Percentiles rank a stretch among this genome's conserved stretches.
phyloP scores from a whole-genome alignment of 257 asterid genomes.

The Catharanthus roseus region DNA sequence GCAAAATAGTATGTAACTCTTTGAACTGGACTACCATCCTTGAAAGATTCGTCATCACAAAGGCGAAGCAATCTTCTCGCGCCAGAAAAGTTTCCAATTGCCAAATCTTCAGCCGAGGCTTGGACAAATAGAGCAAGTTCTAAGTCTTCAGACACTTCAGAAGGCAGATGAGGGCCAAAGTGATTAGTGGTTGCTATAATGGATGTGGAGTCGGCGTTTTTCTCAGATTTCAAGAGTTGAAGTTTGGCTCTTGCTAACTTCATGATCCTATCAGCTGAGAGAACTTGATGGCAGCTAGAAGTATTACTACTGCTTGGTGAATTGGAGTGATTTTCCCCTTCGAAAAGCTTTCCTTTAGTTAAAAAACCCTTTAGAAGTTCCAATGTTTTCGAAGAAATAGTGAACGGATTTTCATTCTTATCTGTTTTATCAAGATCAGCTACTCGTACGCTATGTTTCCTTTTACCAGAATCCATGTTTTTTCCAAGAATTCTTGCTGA shows the following conservation, averaged over 20 bases:
- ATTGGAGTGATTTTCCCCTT: not conserved
- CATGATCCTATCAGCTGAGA: not conserved
- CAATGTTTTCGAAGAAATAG: not conserved
- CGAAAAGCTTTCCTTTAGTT: not conserved
- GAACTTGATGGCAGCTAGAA: not conserved
- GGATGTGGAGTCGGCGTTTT: not conserved
- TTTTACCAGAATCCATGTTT: too few relatives aligned
- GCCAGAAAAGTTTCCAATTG: conserved; percentile 22
- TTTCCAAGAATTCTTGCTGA: too few relatives aligned
- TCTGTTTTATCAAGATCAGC: too few relatives aligned
- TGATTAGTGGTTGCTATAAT: not conserved
- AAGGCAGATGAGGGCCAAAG: conserved; percentile 17
- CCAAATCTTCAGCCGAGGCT: conserved; percentile 42
- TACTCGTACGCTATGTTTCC: not conserved
- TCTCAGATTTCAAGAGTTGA: not conserved
- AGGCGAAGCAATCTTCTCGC: conserved; percentile 25
- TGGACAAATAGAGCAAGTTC: conserved; percentile 38
- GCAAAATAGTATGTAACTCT: conserved; percentile 30
- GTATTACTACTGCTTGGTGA: not conserved
- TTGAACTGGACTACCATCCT: conserved; percentile 28
- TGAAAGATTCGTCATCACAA: conserved; percentile 21
- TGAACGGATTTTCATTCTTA: not conserved
- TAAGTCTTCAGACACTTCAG: conserved; percentile 28
- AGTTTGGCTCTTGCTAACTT: conserved; percentile 14
- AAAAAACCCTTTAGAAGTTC: not conserved